phyloP scores from a whole-genome alignment of 1,139 yeast species.

The Lodderomyces orthopsilosis region DNA sequence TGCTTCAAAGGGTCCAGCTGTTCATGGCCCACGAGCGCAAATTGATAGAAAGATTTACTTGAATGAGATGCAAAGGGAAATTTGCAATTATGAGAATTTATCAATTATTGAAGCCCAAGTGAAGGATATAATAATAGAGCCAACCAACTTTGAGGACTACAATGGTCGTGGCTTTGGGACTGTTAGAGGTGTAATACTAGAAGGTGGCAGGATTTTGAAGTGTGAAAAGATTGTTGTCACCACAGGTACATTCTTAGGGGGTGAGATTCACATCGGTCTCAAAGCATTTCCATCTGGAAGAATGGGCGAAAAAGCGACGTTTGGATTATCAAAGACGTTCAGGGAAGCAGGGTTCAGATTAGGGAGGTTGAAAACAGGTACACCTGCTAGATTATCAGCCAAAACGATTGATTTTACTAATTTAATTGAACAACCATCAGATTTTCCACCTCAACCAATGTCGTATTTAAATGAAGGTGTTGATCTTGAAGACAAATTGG shows the following conservation, averaged over 20 bases:
- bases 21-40: slow-evolving; percentile 98
- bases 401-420: slow-evolving; percentile 65
- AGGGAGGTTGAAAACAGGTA: slow-evolving; percentile 94
- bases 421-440: slow-evolving; percentile 71
- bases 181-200: slow-evolving; percentile 70
- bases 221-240: slow-evolving; percentile 79
- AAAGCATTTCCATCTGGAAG: slow-evolving; percentile 84
- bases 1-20: slow-evolving; percentile 92
- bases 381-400: slow-evolving; percentile 85
- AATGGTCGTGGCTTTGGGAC: slow-evolving; percentile 39
- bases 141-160: slow-evolving; percentile 21
- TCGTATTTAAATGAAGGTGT: slow-evolving; percentile 75
- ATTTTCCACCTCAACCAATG: slow-evolving; percentile 83
- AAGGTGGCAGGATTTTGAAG: slow-evolving; percentile 58
- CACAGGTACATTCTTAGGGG: slow-evolving; percentile 94
- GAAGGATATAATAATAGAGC: slow-evolving; percentile 76
- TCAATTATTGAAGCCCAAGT: slow-evolving; percentile 71
- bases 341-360: slow-evolving; percentile 72
- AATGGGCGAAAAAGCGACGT: slow-evolving; percentile 89
- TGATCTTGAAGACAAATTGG: slow-evolving; percentile 53
- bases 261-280: slow-evolving; percentile 90
- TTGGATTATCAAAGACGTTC: slow-evolving; percentile 81
- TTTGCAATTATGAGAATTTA: slow-evolving; percentile 59
- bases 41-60: slow-evolving; percentile 83
- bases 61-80: slow-evolving; percentile 71